Evolutionary conservation across 768 basidiomycete genomes (phyloP).

Genomic region (Scleroderma bovista): DNA sequence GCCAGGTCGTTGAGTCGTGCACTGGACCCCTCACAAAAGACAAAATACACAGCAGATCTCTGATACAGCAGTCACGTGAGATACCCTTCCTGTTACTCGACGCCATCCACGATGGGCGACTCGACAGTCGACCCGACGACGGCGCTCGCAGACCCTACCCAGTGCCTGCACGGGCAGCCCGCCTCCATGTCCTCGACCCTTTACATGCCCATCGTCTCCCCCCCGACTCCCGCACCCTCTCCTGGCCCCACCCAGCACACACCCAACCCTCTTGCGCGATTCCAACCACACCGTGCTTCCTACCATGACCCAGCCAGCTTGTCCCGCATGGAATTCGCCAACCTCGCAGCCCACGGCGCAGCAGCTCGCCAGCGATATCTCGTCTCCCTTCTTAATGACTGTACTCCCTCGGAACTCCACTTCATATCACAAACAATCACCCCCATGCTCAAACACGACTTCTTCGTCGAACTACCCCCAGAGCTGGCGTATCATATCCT

Average conservation of each 20-base stretch:
- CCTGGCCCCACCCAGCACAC: slow-evolving; percentile 49
- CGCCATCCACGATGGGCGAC: background rate
- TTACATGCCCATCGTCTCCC: slow-evolving; percentile 50
- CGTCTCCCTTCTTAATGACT: slow-evolving; percentile 43
- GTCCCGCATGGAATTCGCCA: slow-evolving; percentile 30
- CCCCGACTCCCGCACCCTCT: slow-evolving; percentile 60
- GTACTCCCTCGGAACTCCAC: slow-evolving; percentile 56
- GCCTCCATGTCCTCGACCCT: slow-evolving; percentile 27
- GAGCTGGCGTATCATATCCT: slow-evolving; percentile 78
- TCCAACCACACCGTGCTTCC: slow-evolving; percentile 9
- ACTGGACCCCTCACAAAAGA: too few species aligned
- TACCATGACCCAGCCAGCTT: slow-evolving; percentile 19
- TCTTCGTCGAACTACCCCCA: slow-evolving; percentile 48
- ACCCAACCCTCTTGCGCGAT: slow-evolving; percentile 36
- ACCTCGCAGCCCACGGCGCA: slow-evolving; percentile 30
- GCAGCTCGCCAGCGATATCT: slow-evolving; percentile 48
- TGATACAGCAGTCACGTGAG: too few species aligned
- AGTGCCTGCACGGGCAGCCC: slow-evolving; percentile 6
- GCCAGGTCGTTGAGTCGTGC: too few species aligned
- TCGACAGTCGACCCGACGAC: too few species aligned
- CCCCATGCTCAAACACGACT: slow-evolving; percentile 60
- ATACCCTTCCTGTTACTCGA: too few species aligned
- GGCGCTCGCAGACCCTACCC: too few species aligned
- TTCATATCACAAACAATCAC: slow-evolving; percentile 62
- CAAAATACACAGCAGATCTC: too few species aligned